Evolutionary conservation across 345 rosid species (phyloP).

Genomic region (Pseudoturritis turrita): DNA sequence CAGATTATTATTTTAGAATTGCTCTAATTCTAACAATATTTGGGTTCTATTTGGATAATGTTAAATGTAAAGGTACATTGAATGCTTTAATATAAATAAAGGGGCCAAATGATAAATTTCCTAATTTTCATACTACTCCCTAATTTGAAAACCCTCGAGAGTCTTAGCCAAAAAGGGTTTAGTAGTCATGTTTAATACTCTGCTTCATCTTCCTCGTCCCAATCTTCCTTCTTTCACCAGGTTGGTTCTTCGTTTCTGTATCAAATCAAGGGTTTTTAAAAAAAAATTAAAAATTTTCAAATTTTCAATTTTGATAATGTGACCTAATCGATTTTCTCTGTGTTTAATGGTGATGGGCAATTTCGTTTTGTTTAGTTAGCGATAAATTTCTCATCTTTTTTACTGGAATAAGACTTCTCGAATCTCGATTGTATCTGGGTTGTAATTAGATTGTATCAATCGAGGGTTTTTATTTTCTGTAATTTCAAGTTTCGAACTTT

Average conservation of each 20-base stretch:
- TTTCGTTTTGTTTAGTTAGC: too few species aligned
- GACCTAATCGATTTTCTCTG: neutral
- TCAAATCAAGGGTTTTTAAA: neutral
- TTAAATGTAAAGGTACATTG: neutral
- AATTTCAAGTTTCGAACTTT: neutral
- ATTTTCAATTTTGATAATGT: neutral
- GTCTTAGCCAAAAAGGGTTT: neutral
- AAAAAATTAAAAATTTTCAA: neutral
- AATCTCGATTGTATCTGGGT: neutral
- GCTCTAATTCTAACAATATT: too few species aligned
- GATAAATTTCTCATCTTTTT: neutral
- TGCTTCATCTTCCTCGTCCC: conserved; percentile 23
- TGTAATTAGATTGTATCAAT: too few species aligned
- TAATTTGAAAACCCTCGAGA: neutral
- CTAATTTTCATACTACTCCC: neutral
- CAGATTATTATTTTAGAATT: too few species aligned
- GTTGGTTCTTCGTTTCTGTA: conserved; percentile 6
- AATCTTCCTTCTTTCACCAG: conserved; percentile 13
- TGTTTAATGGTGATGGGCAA: neutral
- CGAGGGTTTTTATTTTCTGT: neutral
- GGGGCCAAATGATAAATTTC: neutral
- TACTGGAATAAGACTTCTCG: neutral
- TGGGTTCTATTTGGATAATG: too few species aligned
- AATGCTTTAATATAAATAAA: neutral
- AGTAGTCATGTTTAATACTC: neutral